phyloP scores from a whole-genome alignment of 2,329 filamentous ascomycete species.

The Cladophialophora immunda region DNA sequence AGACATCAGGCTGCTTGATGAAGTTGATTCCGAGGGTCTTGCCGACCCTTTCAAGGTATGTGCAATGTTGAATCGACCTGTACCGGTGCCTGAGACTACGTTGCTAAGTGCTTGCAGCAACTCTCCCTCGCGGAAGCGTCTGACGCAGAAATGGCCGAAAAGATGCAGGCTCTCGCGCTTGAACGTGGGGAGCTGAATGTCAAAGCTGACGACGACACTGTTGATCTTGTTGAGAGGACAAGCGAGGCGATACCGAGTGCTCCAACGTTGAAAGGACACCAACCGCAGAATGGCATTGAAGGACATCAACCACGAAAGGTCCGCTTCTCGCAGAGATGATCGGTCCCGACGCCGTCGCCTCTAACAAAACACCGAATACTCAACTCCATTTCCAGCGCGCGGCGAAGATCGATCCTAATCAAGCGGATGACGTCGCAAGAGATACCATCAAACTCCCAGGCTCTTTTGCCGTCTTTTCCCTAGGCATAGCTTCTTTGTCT shows the following conservation, averaged over 20 bases:
- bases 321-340: slow-evolving; percentile 22
- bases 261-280: slow-evolving; percentile 25
- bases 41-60: slow-evolving; percentile 31
- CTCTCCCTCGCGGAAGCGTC: slow-evolving; percentile 33
- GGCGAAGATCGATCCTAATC: background rate
- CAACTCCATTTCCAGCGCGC: background rate
- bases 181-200: slow-evolving; percentile 54
- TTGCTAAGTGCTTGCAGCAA: slow-evolving; percentile 22
- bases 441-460: background rate
- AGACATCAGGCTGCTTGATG: slow-evolving; percentile 71
- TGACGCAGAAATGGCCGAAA: slow-evolving; percentile 43
- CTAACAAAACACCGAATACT: background rate
- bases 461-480: background rate
- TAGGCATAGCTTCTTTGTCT: background rate
- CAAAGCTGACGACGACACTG: slow-evolving; percentile 14
- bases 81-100: background rate
- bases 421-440: background rate
- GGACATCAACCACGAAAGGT: slow-evolving; percentile 35
- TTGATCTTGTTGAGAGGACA: slow-evolving; percentile 27
- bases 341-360: background rate
- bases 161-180: slow-evolving; percentile 60
- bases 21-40: slow-evolving; percentile 51
- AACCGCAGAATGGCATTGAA: slow-evolving; percentile 25
- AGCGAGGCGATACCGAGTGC: slow-evolving; percentile 24
- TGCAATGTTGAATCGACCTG: background rate